Conservation (phyloP, 768 basidiomycete genomes). For the Leccinum obscurum region DNA sequence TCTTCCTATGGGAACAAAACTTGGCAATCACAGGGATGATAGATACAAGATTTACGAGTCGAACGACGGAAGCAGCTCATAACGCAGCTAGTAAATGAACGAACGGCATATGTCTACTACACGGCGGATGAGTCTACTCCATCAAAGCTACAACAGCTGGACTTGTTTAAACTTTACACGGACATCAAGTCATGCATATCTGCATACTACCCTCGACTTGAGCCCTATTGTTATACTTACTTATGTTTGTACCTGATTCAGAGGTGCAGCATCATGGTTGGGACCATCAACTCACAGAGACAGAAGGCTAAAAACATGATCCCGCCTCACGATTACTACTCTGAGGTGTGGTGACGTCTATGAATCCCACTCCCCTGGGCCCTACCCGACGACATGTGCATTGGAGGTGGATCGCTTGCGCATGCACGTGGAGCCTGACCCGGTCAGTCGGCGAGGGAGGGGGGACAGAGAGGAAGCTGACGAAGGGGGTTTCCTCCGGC, state of each 20-base stretch:
- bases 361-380: conserved; percentile 14
- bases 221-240: not conserved
- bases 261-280: not conserved
- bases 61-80: not conserved
- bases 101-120: conserved; percentile 14
- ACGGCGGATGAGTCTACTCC: not conserved
- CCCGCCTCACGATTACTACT: conserved; percentile 10
- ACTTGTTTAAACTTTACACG: not conserved
- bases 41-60: not conserved
- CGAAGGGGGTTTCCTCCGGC: conserved; percentile 1
- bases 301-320: too few relatives aligned
- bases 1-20: not conserved
- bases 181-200: not conserved
- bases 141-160: conserved; percentile 2
- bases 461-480: not conserved
- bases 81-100: not conserved
- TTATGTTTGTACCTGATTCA: conserved; percentile 2
- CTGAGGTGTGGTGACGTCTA: conserved; percentile 13
- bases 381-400: not conserved
- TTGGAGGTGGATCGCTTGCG: conserved; percentile 9
- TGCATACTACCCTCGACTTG: not conserved
- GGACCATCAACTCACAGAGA: too few relatives aligned
- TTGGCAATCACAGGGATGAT: not conserved
- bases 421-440: conserved; percentile 12
- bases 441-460: not conserved